Base-by-base conservation (phyloP, 148 eudicot species). In the Polygonum aviculare region DNA sequence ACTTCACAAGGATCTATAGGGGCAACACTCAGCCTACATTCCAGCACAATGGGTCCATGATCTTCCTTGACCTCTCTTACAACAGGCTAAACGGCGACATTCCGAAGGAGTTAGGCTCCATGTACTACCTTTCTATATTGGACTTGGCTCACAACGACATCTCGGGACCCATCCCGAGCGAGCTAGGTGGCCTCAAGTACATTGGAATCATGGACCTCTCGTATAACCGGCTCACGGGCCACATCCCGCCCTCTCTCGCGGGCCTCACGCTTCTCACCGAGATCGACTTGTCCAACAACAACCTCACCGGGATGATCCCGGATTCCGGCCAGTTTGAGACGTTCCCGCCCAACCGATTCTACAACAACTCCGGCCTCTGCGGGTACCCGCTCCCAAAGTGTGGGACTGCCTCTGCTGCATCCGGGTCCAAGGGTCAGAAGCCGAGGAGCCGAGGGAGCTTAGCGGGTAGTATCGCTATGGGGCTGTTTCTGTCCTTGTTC, bases 31-130 rank as follows among this genome's bases (percentile, higher is more conserved):
- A 88, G 76, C 98, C 94, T 1, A 91, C 87, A 18, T 93, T 93
- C 80, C 87, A 84, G 60, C 92, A 87, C 78, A 91, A 93, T 59
- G 98, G 98, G 12, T 85, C 98, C 1, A 90, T 93, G 97, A 91
- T 91, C 67, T 88, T 88, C 82, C 90, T 93, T 4, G 98, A 93
- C 73, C 79, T 93, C 60, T 93, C 98, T 7, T 81, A 79, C 74
- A 93, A 93, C 83, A 79, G 63, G 63, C 80, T 93, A 76, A 87
- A 81, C 26, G 97, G 97, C 75, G 80, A 84, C 76, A 86, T 93
- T 19, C 98, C 98, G 0, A 93, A 87, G 78, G 98, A 93, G 80
- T 86, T 93, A 2, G 98, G 98, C 2, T 78, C 84, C 57, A 87
- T 90, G 97, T 85, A 78, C 77, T 91, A 94, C 72, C 85, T 90